phyloP scores from a whole-genome alignment of 2,329 filamentous ascomycete genomes.

The Pseudocercospora musae region DNA sequence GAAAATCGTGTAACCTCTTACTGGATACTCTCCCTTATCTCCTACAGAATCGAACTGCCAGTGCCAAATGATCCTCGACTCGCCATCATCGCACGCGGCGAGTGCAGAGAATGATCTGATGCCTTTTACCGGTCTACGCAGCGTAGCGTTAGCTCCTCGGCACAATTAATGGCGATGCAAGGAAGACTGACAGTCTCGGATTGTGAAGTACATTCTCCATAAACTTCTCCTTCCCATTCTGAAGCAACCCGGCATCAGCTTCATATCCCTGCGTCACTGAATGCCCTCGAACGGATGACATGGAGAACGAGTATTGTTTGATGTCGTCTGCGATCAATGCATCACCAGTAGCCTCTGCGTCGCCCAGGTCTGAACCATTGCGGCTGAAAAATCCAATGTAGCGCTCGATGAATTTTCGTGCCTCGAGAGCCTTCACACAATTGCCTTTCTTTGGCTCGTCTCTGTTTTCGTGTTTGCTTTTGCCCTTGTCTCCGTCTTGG shows the following conservation, averaged over 20 bases:
- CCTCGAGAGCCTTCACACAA: slow-evolving; percentile 4
- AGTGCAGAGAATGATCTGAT: slow-evolving; percentile 5
- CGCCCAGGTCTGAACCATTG: slow-evolving; percentile 7
- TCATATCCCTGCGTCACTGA: background rate
- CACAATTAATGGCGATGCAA: background rate
- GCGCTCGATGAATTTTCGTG: slow-evolving; percentile 1
- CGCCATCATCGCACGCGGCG: slow-evolving; percentile 8
- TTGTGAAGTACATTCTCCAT: background rate
- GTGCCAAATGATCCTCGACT: slow-evolving; percentile 10
- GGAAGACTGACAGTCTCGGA: background rate
- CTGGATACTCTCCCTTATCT: background rate
- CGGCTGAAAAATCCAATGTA: slow-evolving; percentile 5
- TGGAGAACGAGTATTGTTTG: slow-evolving; percentile 6
- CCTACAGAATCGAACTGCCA: slow-evolving; percentile 3
- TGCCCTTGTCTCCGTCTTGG: no score
- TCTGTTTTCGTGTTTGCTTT: background rate
- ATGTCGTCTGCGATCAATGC: slow-evolving; percentile 8
- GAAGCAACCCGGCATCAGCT: background rate
- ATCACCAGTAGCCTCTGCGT: slow-evolving; percentile 8
- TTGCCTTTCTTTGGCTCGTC: slow-evolving; percentile 3
- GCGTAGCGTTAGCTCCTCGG: background rate
- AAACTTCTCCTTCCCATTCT: slow-evolving; percentile 6
- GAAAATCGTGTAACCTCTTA: slow-evolving; percentile 10
- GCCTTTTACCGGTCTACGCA: background rate
- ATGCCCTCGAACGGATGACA: background rate